Conservation (phyloP, 2,329 filamentous ascomycete species). For the Hawksworthiomyces lignivorus region DNA sequence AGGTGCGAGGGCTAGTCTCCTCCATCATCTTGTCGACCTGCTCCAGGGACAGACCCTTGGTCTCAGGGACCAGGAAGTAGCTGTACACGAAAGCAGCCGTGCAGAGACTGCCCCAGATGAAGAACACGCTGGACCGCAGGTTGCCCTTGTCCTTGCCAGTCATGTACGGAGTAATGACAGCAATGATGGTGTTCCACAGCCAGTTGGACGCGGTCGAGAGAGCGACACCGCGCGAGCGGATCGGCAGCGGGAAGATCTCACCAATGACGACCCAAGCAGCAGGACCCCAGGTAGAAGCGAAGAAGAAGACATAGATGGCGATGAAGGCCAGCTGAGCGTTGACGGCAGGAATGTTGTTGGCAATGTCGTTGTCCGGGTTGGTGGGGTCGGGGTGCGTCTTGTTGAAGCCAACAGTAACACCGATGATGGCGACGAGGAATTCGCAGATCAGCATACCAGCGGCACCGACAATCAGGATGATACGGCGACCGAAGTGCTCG, state of each 20-base stretch:
- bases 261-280: slow-evolving; percentile 77
- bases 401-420: slow-evolving; percentile 53
- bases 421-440: slow-evolving; percentile 76
- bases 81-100: slow-evolving; percentile 51
- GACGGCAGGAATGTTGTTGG: slow-evolving; percentile 49
- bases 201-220: slow-evolving; percentile 86
- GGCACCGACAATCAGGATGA: slow-evolving; percentile 71
- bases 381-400: slow-evolving; percentile 38
- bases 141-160: slow-evolving; percentile 53
- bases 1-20: slow-evolving; percentile 71
- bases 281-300: slow-evolving; percentile 82
- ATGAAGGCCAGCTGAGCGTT: slow-evolving; percentile 79
- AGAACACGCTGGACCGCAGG: slow-evolving; percentile 64
- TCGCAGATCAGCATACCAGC: slow-evolving; percentile 78
- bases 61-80: slow-evolving; percentile 68
- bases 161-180: slow-evolving; percentile 50
- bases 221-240: slow-evolving; percentile 79
- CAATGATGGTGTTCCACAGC: slow-evolving; percentile 67
- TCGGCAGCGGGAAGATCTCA: slow-evolving; percentile 84
- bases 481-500: slow-evolving; percentile 73
- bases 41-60: slow-evolving; percentile 69
- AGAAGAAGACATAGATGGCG: slow-evolving; percentile 89
- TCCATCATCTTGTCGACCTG: slow-evolving; percentile 85
- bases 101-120: slow-evolving; percentile 67
- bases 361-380: slow-evolving; percentile 30